Evolutionary conservation across 306 rosid species (phyloP).

Genomic region (Neltuma alba): DNA sequence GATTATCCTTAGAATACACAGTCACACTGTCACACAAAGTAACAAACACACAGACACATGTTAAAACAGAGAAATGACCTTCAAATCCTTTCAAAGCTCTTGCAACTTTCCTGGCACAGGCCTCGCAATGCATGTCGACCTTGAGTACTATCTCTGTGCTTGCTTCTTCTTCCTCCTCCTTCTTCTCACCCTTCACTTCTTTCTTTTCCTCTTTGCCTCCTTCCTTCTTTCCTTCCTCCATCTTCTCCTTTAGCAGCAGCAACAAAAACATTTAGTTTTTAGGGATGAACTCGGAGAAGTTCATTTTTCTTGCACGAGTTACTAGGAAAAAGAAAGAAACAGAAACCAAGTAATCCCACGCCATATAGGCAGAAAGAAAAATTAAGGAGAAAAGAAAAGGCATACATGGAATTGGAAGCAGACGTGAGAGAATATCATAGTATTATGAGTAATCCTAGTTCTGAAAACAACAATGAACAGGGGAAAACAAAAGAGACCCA

Average conservation of each 20-base stretch:
- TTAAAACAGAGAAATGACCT: constrained; percentile 50
- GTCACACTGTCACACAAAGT: not conserved
- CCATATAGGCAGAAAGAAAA: not conserved
- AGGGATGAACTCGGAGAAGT: not conserved
- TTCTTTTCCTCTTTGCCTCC: constrained; percentile 21
- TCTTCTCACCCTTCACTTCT: constrained; percentile 40
- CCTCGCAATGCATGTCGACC: constrained; percentile 98
- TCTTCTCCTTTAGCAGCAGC: constrained; percentile 44
- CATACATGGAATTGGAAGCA: constrained; percentile 7
- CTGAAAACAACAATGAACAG: constrained; percentile 1
- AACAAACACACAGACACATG: not conserved
- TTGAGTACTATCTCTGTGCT: constrained; percentile 73
- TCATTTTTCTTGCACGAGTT: not conserved
- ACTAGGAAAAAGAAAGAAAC: not conserved
- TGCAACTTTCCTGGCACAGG: constrained; percentile 91
- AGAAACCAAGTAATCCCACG: not conserved
- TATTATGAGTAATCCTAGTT: not conserved
- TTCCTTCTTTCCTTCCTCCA: not conserved
- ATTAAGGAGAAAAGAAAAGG: not conserved
- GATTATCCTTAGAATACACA: no score
- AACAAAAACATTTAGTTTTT: constrained; percentile 22
- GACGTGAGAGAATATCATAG: constrained; percentile 1
- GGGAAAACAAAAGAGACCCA: not conserved
- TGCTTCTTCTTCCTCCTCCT: constrained; percentile 48
- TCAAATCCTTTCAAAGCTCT: constrained; percentile 86